A percentile compares a stretch with the other conserved stretches of the same genome.
Evolutionary conservation across 2,329 filamentous ascomycete genomes (phyloP).

Genomic region (Alternaria alternata): DNA sequence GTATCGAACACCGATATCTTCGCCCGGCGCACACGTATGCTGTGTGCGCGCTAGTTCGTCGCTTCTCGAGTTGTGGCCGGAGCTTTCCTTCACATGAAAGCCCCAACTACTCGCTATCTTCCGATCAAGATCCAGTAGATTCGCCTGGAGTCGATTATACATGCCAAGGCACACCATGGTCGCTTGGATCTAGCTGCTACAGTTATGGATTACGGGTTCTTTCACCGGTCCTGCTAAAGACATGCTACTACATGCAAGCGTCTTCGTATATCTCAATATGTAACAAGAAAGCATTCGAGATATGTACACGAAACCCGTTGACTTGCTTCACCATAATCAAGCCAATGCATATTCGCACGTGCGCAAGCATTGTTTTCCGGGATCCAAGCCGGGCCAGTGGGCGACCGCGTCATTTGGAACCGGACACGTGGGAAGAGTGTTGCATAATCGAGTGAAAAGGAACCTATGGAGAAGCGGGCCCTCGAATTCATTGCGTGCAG

Average conservation of each 20-base stretch:
- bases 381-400: background rate
- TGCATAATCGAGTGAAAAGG: constrained; percentile 1
- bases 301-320: background rate
- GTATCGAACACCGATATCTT: background rate
- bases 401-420: constrained; percentile 1
- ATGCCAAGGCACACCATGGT: background rate
- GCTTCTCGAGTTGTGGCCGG: background rate
- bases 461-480: constrained; percentile 4
- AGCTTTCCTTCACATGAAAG: background rate
- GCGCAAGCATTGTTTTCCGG: background rate
- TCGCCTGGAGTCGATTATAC: background rate
- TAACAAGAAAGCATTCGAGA: background rate
- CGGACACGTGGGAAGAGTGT: background rate
- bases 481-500: constrained; percentile 1
- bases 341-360: background rate
- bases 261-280: background rate
- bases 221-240: background rate
- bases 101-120: background rate
- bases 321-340: background rate
- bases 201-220: background rate
- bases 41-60: constrained; percentile 1
- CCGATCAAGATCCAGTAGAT: background rate
- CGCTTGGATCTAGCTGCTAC: background rate
- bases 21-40: background rate
- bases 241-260: background rate